phyloP scores from a whole-genome alignment of 2,329 filamentous ascomycete species.

The Clarireedia paspali region DNA sequence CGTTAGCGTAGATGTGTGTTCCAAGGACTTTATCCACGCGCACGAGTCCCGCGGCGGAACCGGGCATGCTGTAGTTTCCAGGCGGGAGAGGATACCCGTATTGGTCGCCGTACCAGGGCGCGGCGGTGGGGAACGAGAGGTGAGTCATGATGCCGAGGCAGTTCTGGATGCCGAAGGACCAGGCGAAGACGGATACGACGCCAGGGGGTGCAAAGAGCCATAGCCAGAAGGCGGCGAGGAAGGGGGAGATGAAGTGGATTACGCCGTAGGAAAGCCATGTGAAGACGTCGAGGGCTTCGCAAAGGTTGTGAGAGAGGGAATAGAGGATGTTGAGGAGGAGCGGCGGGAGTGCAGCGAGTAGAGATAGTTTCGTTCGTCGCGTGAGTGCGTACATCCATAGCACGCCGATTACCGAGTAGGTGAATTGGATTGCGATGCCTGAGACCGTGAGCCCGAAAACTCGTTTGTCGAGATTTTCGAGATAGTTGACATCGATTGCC shows the following conservation, averaged over 20 bases:
- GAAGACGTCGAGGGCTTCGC: conserved; percentile 22
- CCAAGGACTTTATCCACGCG: conserved; percentile 82
- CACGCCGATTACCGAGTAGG: conserved; percentile 17
- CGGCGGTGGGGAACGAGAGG: conserved; percentile 81
- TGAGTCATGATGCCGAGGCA: conserved; percentile 80
- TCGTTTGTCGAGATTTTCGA: conserved; percentile 19
- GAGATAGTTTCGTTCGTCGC: conserved; percentile 18
- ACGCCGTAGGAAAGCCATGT: conserved; percentile 87
- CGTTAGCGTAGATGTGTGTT: conserved; percentile 84
- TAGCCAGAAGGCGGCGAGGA: conserved; percentile 67
- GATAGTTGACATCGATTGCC: conserved; percentile 20
- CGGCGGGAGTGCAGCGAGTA: conserved; percentile 21
- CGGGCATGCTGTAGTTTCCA: conserved; percentile 83
- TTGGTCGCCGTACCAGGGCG: conserved; percentile 91
- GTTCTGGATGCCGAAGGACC: conserved; percentile 87
- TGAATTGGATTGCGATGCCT: conserved; percentile 20
- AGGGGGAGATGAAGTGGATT: conserved; percentile 78
- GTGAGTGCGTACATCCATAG: conserved; percentile 25
- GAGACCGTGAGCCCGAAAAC: conserved; percentile 20
- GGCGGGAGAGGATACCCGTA: conserved; percentile 68
- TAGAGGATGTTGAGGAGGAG: conserved; percentile 67
- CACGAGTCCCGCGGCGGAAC: conserved; percentile 79
- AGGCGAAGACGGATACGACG: conserved; percentile 74
- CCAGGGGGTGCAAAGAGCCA: conserved; percentile 85
- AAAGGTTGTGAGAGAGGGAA: conserved; percentile 64